Base-by-base conservation (phyloP, 345 rosid species). In the Eucalyptus erythrocorys region DNA sequence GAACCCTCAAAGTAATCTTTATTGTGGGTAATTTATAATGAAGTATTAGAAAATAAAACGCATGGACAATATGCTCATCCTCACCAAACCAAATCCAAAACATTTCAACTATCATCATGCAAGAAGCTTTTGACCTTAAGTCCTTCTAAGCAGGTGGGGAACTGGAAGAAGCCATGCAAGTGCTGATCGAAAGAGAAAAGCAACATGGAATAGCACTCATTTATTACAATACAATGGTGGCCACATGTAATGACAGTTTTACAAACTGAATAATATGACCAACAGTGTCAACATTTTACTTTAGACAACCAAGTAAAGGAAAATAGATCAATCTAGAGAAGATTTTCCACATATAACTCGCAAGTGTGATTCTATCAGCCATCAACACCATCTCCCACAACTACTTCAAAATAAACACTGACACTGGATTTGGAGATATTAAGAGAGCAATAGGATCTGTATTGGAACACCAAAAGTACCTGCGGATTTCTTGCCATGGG, bases 401-500 rank as follows among this genome's bases (percentile, higher is more conserved):
- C 84, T 64, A 47, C 55, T 48, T 61, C 85, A 11, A n/a, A 82
- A 22, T 90, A 66, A 76, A 51, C 80, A 43, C 37, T 86, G 30
- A 53, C 48, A 86, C 47, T 10, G n/a, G 59, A 53, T 51, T 37
- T 6, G 13, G 45, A 86, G 45, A 43, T 51, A 43, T 37, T 42
- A 34, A 86, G 48, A 86, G 68, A 86, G 42, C 32, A 53, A 51
- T 40, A 24, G 64, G n/a, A 86, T 50, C 15, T 34, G 66, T 51
- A 40, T 45, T 10, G 66, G 42, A 86, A 86, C 34, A 86, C 84
- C 45, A 17, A 82, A 45, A 48, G 68, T 88, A 94, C 94, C 94
- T 90, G 93, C 57, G 85, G 94, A 82, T 91, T 93, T 88, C 95
- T 93, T 79, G 90, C 94, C 93, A 91, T 87, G 81, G 96, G 95